Evolutionary conservation across 306 rosid genomes (phyloP).

Genomic region (Coriaria nepalensis): DNA sequence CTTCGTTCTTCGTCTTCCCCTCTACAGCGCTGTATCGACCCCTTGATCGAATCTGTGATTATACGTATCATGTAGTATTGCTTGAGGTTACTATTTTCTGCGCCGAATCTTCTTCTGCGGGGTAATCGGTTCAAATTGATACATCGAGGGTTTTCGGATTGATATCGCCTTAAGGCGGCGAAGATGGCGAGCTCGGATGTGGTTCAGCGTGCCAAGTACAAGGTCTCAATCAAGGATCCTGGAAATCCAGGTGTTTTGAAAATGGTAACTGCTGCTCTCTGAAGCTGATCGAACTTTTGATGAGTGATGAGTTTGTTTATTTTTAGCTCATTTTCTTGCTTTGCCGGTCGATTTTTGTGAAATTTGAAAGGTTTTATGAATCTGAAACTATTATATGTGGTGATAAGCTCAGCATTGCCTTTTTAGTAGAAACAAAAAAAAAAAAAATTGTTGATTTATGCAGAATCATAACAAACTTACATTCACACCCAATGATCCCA

Average conservation of each 20-base stretch:
- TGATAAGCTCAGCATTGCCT: no score
- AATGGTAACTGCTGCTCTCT: conserved; percentile 33
- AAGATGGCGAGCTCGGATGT: conserved; percentile 49
- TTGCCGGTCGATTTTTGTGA: neutral
- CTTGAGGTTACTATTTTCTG: no score
- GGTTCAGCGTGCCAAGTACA: conserved; percentile 68
- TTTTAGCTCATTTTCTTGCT: neutral
- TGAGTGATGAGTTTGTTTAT: neutral
- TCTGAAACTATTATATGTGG: neutral
- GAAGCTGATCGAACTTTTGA: neutral
- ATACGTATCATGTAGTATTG: no score
- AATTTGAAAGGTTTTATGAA: neutral
- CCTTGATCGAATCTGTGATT: no score
- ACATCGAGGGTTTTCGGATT: no score
- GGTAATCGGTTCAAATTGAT: no score
- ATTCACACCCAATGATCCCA: conserved; percentile 67
- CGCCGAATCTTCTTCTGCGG: no score
- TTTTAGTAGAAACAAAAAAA: no score
- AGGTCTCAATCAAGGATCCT: conserved; percentile 56
- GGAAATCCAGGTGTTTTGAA: conserved; percentile 72
- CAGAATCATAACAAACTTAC: conserved; percentile 46
- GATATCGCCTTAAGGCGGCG: neutral
- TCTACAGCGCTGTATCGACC: no score
- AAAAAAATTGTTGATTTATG: conserved; percentile 2
- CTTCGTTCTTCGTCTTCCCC: neutral